Base-by-base conservation (phyloP, 2,329 filamentous ascomycete genomes). In the Neofusicoccum laricinum region DNA sequence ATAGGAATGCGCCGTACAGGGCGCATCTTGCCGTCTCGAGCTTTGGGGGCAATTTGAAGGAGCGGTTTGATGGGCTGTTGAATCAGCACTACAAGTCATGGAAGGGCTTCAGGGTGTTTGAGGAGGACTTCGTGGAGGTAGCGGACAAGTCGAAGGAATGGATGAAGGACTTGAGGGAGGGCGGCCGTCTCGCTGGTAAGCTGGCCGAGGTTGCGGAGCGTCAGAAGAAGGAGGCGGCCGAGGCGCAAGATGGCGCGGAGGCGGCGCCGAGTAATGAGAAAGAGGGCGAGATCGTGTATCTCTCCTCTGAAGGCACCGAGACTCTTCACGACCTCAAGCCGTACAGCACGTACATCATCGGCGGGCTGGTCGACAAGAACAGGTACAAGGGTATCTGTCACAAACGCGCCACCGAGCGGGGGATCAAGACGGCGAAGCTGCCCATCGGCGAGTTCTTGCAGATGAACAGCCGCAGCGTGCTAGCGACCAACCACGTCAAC, bases 401-500 rank as follows among this genome's bases (percentile, higher is more conserved):
- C 82, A 90, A 89, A 70, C 85, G 90, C 15, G 95, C 95, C 0
- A 82, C 85, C 61, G 86, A 89, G 63, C 84, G 84, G 67, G 91
- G 91, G 0, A 87, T 99, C 70, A 89, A 90, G 68, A 98, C 95
- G 0, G 95, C 94, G 1, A 93, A 92, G 74, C 77, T 99, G 63
- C 95, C 95, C 0, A 98, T 99, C 71, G 92, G 93, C n/a, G 89
- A 98, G 67, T 98, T 92, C 76, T 89, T 99, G 82, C 85, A 92
- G 68, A 96, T 99, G 91, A 85, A 89, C 64, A 93, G 90, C 70
- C 87, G 95, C 36, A 87, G 90, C 70, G 91, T 99, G 4, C 80
- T 99, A 64, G 89, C 94, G 3, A 97, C 94, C 7, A 99, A 98
- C 73, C 95, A 99, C 73, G 95, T 99, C 1, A 86, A 95, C 51